Evolutionary conservation across 768 basidiomycete genomes (phyloP).

Genomic region (Trametes sanguinea): DNA sequence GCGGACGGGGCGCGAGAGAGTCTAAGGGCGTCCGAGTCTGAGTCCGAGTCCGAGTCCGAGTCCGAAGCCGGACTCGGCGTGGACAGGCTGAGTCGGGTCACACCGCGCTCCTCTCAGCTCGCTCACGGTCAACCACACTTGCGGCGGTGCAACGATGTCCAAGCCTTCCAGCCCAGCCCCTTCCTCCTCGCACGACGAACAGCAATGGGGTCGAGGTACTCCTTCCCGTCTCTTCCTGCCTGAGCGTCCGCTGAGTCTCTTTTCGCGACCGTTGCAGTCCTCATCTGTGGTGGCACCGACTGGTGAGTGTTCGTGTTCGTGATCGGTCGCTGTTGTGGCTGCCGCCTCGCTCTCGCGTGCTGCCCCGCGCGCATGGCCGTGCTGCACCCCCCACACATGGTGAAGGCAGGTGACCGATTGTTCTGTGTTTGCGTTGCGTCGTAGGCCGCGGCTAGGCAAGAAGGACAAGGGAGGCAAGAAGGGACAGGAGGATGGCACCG

Average conservation of each 20-base stretch:
- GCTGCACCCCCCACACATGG: conserved; percentile 16
- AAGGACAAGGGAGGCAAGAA: conserved; percentile 65
- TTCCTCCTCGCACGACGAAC: conserved; percentile 13
- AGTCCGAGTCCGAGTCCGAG: neutral
- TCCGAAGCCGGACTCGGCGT: neutral
- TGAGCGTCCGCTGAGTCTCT: conserved; percentile 5
- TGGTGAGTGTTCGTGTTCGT: conserved; percentile 56
- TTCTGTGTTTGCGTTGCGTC: neutral
- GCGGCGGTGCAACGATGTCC: conserved; percentile 21
- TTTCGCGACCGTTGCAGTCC: conserved; percentile 45
- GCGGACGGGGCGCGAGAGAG: neutral
- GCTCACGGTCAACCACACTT: conserved; percentile 5
- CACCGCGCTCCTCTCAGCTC: conserved; percentile 17
- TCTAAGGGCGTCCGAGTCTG: conserved; percentile 3
- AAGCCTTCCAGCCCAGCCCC: conserved; percentile 9
- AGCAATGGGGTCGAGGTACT: conserved; percentile 27
- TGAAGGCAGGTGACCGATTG: neutral
- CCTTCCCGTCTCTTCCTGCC: neutral
- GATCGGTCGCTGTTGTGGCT: conserved; percentile 13
- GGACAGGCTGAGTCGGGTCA: neutral
- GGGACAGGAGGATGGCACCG: conserved; percentile 42
- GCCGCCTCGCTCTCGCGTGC: conserved; percentile 12
- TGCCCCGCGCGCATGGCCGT: conserved; percentile 4
- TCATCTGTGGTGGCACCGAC: conserved; percentile 86
- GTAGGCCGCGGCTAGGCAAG: conserved; percentile 74